Percentiles rank a stretch among this genome's conserved stretches.
These are phyloP conservation scores for Tuber brumale DNA, from an alignment of 495 filamentous ascomycete species.

Conservation along the genomic window DNA sequence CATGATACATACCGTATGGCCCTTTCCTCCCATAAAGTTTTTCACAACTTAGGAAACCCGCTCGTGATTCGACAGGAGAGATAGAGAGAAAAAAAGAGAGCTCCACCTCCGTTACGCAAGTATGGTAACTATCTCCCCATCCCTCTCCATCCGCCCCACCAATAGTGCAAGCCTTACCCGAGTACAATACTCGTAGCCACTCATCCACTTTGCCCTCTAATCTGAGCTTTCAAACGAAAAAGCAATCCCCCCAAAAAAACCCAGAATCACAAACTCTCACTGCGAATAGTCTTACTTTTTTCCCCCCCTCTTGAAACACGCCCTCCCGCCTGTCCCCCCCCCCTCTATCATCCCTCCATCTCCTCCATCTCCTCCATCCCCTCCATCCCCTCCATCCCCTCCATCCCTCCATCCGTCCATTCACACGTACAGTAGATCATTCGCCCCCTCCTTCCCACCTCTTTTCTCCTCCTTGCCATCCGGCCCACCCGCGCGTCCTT, in stretches of 20 bases:
- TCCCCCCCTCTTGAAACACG: neutral
- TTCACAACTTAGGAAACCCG: slow-evolving; percentile 1
- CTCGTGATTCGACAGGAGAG: neutral
- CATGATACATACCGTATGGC: neutral
- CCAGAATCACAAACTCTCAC: slow-evolving; percentile 1
- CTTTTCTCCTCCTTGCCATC: neutral
- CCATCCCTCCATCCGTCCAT: neutral
- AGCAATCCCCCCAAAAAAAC: neutral
- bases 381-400: neutral
- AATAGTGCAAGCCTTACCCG: neutral
- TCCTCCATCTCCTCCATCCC: neutral
- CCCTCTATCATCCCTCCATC: neutral
- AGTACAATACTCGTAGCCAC: neutral
- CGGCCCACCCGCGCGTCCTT: neutral
- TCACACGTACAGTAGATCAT: neutral
- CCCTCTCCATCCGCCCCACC: neutral
- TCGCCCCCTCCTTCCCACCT: neutral
- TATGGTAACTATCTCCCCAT: neutral
- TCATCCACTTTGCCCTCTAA: neutral
- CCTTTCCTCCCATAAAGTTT: neutral
- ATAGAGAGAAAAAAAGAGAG: neutral
- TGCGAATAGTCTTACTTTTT: neutral
- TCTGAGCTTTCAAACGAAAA: neutral
- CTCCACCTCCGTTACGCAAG: neutral
- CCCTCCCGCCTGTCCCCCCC: neutral